Evolutionary conservation across 106 monocot species (phyloP).

Genomic region (Dendrobium huoshanense): DNA sequence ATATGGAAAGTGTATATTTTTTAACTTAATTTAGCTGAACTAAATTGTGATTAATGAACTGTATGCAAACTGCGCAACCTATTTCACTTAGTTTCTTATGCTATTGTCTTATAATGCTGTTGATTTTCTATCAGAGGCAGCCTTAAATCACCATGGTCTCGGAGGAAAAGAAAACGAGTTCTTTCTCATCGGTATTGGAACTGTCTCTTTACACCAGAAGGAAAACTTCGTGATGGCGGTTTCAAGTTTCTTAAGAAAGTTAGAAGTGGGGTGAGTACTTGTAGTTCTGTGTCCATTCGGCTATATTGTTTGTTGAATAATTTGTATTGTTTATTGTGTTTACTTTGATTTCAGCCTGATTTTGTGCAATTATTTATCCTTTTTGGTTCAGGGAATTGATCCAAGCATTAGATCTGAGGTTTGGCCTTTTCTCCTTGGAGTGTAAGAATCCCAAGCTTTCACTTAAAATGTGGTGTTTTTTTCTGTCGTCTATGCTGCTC

Average conservation of each 20-base stretch:
- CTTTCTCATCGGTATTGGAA: slow-evolving; percentile 55
- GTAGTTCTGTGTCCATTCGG: slow-evolving; percentile 3
- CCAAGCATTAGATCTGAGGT: slow-evolving; percentile 77
- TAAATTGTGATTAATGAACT: not conserved
- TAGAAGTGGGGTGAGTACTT: slow-evolving; percentile 56
- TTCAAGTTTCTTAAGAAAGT: slow-evolving; percentile 72
- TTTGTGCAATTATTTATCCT: not conserved
- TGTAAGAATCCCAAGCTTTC: slow-evolving; percentile 49
- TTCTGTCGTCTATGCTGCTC: not conserved
- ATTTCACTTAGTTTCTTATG: not conserved
- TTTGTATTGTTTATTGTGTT: not conserved
- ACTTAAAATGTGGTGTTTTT: not conserved
- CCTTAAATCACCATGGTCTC: slow-evolving; percentile 76
- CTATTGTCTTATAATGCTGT: not conserved
- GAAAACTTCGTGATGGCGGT: slow-evolving; percentile 68
- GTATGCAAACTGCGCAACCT: not conserved
- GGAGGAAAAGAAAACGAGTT: slow-evolving; percentile 53
- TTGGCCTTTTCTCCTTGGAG: slow-evolving; percentile 95
- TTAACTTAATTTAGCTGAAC: not conserved
- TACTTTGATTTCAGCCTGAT: not conserved
- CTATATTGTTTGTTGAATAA: not conserved
- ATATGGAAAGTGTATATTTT: not conserved
- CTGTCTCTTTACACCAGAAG: slow-evolving; percentile 46
- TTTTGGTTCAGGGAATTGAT: slow-evolving; percentile 74
- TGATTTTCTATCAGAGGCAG: slow-evolving; percentile 33